phyloP scores from a whole-genome alignment of 345 rosid genomes.

The Rubroshorea leprosula region DNA sequence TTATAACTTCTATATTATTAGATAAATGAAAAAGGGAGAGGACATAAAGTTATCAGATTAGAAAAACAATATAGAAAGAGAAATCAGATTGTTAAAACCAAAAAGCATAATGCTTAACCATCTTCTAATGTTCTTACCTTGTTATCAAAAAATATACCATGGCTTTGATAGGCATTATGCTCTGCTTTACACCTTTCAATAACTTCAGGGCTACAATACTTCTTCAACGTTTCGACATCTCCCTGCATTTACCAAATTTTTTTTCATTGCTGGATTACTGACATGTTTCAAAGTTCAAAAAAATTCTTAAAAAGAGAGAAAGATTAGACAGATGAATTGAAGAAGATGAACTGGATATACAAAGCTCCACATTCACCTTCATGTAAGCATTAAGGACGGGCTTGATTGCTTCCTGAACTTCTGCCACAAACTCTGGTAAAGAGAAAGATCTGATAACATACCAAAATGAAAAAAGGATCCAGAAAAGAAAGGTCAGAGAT shows the following conservation, averaged over 20 bases:
- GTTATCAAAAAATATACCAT: slow-evolving; percentile 72
- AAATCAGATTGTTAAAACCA: background rate
- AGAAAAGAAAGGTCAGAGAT: background rate
- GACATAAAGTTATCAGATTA: no score
- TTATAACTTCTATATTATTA: no score
- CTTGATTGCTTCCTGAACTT: slow-evolving; percentile 81
- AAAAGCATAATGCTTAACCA: no score
- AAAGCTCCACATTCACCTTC: slow-evolving; percentile 41
- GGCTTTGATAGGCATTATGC: slow-evolving; percentile 52
- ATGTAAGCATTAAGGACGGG: slow-evolving; percentile 80
- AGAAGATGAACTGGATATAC: background rate
- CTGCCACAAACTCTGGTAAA: slow-evolving; percentile 73
- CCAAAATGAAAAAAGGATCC: slow-evolving; percentile 16
- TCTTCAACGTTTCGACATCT: slow-evolving; percentile 63
- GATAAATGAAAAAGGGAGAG: background rate
- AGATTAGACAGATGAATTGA: background rate
- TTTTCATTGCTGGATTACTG: background rate
- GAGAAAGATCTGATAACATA: slow-evolving; percentile 80
- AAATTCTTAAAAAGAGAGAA: background rate
- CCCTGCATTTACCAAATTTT: slow-evolving; percentile 40
- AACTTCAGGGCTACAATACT: slow-evolving; percentile 79
- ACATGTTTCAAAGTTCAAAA: background rate
- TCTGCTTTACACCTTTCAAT: slow-evolving; percentile 74
- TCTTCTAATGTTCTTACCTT: slow-evolving; percentile 38
- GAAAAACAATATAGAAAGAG: no score